Base-by-base conservation (phyloP, 805 yeast species). In the Teunomyces panamensis region DNA sequence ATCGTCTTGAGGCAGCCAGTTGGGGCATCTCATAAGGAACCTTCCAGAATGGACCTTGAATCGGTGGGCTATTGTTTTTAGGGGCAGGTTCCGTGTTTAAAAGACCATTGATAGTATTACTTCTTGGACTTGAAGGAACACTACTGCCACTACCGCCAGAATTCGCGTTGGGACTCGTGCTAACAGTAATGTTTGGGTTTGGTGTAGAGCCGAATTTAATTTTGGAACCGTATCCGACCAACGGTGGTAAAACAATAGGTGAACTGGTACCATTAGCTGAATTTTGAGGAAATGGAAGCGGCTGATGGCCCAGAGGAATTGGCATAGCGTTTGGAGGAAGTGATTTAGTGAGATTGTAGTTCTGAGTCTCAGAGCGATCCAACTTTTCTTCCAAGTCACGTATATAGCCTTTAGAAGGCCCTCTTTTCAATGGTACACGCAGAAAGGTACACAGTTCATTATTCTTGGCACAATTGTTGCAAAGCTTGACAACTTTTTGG, bases 381-480 rank as follows among this genome's bases (percentile, higher is more conserved):
- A 64, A 51, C 52, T 66, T 64, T 29, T 71, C 74, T 46, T 68
- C 74, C 39, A 64, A 56, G 46, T 71, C 78, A 43, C 75, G 65
- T n/a, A 74, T 70, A 53, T 80, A 84, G 1, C 92, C 92, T 57
- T 85, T 87, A 0, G 85, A 75, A 0, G 95, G 95, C 0, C 95
- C 95, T 55, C 95, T 68, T 56, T 87, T 87, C 60, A 87, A 62
- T 0, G 91, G 95, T 1, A 83, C 75, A 43, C 92, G 70, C 17
- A 84, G 83, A 60, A 85, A 87, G 1, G 85, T 73, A 62, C 95
- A 87, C 2, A 58, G 60, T 42, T 84, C 89, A 42, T 74, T 75
- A 56, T 74, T 80, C 58, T 80, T 82, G 11, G 67, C 59, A 63
- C 95, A 87, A 53, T 79, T 83, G 10, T 83, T 67, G 62, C 95